These are phyloP conservation scores for Mimosa bimucronata DNA, from an alignment of 306 rosid genomes.

Conservation along the genomic window DNA sequence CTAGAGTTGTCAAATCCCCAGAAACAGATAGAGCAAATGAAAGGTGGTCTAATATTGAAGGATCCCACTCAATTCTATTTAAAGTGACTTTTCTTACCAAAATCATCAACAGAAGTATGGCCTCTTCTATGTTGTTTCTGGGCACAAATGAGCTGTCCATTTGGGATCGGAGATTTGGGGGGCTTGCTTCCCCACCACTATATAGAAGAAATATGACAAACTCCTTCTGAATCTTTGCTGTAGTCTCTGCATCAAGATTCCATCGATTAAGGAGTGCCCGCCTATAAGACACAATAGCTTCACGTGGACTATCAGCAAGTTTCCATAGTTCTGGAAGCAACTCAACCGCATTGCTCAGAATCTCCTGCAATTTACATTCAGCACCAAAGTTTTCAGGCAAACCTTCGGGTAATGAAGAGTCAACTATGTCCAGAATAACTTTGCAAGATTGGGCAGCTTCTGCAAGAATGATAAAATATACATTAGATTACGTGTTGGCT, in stretches of 20 bases:
- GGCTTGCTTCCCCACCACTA: constrained; percentile 79
- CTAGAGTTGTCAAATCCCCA: constrained; percentile 76
- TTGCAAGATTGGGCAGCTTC: constrained; percentile 92
- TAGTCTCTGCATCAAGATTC: constrained; percentile 68
- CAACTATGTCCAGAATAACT: constrained; percentile 81
- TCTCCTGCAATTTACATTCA: constrained; percentile 95
- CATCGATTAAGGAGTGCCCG: constrained; percentile 72
- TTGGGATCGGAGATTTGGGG: constrained; percentile 83
- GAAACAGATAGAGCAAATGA: constrained; percentile 84
- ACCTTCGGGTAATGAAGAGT: constrained; percentile 86
- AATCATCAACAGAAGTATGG: constrained; percentile 88
- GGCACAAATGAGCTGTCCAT: constrained; percentile 82
- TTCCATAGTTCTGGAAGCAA: constrained; percentile 95
- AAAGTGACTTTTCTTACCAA: constrained; percentile 64
- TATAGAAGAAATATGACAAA: constrained; percentile 82
- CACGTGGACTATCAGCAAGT: constrained; percentile 71
- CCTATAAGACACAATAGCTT: constrained; percentile 76
- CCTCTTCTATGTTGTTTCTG: constrained; percentile 87
- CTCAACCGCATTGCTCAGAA: constrained; percentile 69
- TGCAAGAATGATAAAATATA: constrained; percentile 60
- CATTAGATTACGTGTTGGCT: constrained; percentile 36
- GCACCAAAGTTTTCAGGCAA: constrained; percentile 72
- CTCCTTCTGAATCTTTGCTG: constrained; percentile 79
- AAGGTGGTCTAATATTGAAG: constrained; percentile 92
- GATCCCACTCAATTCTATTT: constrained; percentile 85